These are phyloP conservation scores for Aspergillus fructus DNA, from an alignment of 2,329 filamentous ascomycete species.

Conservation along the genomic window DNA sequence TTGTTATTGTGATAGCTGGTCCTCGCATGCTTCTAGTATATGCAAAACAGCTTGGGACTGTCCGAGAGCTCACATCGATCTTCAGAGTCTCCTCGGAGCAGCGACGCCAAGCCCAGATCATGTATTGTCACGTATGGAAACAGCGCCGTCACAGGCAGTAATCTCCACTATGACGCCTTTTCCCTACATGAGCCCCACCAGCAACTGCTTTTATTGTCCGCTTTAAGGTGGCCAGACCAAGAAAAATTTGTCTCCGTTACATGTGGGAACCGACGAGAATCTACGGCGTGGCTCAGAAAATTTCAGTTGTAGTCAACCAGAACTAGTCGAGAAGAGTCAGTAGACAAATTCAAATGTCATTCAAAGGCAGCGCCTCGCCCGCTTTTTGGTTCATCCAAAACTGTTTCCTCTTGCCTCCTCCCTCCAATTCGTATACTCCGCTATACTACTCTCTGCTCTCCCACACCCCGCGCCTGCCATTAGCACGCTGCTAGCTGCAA, in stretches of 20 bases:
- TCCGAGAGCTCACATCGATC: background rate
- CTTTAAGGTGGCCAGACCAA: constrained; percentile 26
- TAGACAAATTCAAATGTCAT: constrained; percentile 15
- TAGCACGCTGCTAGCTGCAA: background rate
- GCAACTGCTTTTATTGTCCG: constrained; percentile 11
- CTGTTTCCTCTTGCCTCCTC: background rate
- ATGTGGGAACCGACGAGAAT: constrained; percentile 28
- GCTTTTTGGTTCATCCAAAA: constrained; percentile 10
- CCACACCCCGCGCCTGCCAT: constrained; percentile 8
- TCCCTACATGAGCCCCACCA: constrained; percentile 16
- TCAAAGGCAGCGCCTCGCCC: constrained; percentile 23
- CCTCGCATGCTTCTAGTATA: too few species aligned
- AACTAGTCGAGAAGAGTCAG: constrained; percentile 17
- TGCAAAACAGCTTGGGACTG: too few species aligned
- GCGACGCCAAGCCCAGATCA: background rate
- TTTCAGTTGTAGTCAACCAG: constrained; percentile 12
- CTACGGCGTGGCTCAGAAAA: constrained; percentile 16
- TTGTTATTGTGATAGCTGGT: background rate
- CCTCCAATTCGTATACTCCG: background rate
- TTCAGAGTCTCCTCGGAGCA: constrained; percentile 4
- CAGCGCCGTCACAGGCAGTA: constrained; percentile 23
- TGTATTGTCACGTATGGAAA: constrained; percentile 19
- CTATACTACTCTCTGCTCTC: background rate
- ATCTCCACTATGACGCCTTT: constrained; percentile 29
- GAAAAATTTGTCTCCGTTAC: constrained; percentile 25